Evolutionary conservation across 257 asterid species (phyloP), one percentile per base, ranked within the genome.

Genomic region (Ilex asprella): DNA sequence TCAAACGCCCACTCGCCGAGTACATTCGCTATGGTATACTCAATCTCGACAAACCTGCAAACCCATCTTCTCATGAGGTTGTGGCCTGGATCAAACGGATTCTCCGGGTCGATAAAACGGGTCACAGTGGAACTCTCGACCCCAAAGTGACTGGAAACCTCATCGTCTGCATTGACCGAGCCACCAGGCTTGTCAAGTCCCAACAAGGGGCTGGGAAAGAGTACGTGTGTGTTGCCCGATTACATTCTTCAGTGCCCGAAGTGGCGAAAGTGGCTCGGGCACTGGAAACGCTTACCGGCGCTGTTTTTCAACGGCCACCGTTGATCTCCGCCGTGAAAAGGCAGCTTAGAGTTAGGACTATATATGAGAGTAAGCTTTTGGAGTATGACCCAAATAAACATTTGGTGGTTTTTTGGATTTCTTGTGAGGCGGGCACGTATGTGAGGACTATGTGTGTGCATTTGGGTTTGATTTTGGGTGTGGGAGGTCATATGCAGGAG

Each of bases 121-220:
- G 98, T 10, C 98, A 91, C 60, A 84, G 94, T 16, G 98, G 98
- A 9, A 91, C 98, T 0, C 75, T 91, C 31, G 98, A 91, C 71
- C 98, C 98, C 9, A 91, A 91, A 56, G 98, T 91, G 57, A 91
- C 98, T 6, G 98, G 98, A 2, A 91, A 91, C 44, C 75, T 91
- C 74, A 88, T 91, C 71, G 98, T 91, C 16, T 91, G 98, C 58
- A 88, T 91, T 30, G 98, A 91, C 70, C 76, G 98, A 2, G 98
- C 98, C 3, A 91, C 98, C 13, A 89, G 98, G 31, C 75, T 91
- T 72, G 98, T 91, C 66, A 91, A 91, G 39, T 86, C 95, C 46
- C 98, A 88, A 81, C 98, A 91, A 72, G 98, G 98, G 1, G 98
- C 98, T 5, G 98, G 98, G 43, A 91, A 91, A 27, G 98, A 91